Evolutionary conservation across 2,329 filamentous ascomycete species (phyloP).

Genomic region (Raffaelea deltoideospora): DNA sequence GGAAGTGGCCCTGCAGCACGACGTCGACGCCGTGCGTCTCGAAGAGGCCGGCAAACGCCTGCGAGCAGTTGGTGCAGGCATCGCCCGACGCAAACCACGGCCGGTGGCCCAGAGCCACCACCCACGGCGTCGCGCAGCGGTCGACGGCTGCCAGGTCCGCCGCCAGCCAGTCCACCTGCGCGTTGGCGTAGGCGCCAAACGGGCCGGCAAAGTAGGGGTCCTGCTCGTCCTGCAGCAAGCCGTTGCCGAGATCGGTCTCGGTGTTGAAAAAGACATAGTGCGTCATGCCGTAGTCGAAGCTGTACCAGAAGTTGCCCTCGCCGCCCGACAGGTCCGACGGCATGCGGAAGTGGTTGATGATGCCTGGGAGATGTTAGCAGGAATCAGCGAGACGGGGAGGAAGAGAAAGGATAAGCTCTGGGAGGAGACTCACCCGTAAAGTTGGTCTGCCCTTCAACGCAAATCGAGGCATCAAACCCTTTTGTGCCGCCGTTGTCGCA

Average conservation of each 20-base stretch:
- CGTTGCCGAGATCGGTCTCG: conserved; percentile 8
- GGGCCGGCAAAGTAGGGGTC: too few relatives aligned
- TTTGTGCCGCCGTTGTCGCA: conserved; percentile 31
- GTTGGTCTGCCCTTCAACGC: conserved; percentile 9
- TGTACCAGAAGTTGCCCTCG: conserved; percentile 10
- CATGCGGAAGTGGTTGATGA: conserved; percentile 11
- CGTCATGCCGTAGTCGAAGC: conserved; percentile 9
- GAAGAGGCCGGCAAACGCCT: conserved; percentile 6
- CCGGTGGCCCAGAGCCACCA: conserved; percentile 31
- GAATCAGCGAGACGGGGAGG: too few relatives aligned
- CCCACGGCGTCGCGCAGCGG: conserved; percentile 31
- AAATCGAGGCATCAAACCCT: conserved; percentile 13
- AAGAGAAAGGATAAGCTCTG: too few relatives aligned
- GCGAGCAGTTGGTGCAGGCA: conserved; percentile 3
- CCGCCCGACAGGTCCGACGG: conserved; percentile 5
- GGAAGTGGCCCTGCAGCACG: conserved; percentile 8
- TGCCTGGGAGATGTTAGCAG: too few relatives aligned
- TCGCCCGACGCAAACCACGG: conserved; percentile 28
- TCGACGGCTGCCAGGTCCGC: conserved; percentile 28
- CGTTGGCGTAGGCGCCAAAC: not conserved
- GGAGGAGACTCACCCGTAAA: too few relatives aligned
- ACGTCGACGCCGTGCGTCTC: conserved; percentile 8
- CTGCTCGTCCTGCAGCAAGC: too few relatives aligned
- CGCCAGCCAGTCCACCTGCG: conserved; percentile 20
- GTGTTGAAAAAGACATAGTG: conserved; percentile 7